Percentiles rank a stretch among this genome's conserved stretches.
phyloP scores from a whole-genome alignment of 2,329 filamentous ascomycete species.

The Trichoderma atroviride region DNA sequence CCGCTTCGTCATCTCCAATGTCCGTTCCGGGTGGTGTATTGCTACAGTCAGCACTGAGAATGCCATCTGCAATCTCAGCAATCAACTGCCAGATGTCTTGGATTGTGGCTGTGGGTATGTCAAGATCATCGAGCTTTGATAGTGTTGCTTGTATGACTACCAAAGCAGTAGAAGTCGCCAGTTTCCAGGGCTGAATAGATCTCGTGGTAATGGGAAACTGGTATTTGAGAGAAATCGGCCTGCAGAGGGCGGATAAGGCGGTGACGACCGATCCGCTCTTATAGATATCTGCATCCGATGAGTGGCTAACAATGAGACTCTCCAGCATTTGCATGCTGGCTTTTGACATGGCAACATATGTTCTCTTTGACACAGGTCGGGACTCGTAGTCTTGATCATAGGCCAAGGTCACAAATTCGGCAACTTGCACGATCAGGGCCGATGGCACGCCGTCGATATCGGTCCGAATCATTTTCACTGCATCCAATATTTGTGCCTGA shows the following conservation, averaged over 20 bases:
- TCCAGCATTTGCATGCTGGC: conserved; percentile 73
- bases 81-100: conserved; percentile 71
- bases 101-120: conserved; percentile 49
- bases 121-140: conserved; percentile 56
- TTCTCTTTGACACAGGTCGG: conserved; percentile 58
- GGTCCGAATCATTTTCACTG: conserved; percentile 67
- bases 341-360: conserved; percentile 88
- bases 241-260: conserved; percentile 67
- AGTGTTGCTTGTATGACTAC: conserved; percentile 69
- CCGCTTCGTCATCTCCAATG: conserved; percentile 71
- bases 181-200: conserved; percentile 73
- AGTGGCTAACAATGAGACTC: conserved; percentile 60
- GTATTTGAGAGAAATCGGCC: conserved; percentile 79
- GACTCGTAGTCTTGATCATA: conserved; percentile 52
- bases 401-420: conserved; percentile 71
- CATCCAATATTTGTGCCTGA: conserved; percentile 69
- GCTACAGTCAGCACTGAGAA: conserved; percentile 66
- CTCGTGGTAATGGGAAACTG: conserved; percentile 72
- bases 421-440: conserved; percentile 68
- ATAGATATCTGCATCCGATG: conserved; percentile 68
- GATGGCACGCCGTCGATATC: conserved; percentile 67
- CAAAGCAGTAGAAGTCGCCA: conserved; percentile 72
- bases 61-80: conserved; percentile 66
- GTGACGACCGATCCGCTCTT: conserved; percentile 65
- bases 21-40: conserved; percentile 48